phyloP scores from a whole-genome alignment of 2,329 filamentous ascomycete species.

The Aspergillus ibericus region DNA sequence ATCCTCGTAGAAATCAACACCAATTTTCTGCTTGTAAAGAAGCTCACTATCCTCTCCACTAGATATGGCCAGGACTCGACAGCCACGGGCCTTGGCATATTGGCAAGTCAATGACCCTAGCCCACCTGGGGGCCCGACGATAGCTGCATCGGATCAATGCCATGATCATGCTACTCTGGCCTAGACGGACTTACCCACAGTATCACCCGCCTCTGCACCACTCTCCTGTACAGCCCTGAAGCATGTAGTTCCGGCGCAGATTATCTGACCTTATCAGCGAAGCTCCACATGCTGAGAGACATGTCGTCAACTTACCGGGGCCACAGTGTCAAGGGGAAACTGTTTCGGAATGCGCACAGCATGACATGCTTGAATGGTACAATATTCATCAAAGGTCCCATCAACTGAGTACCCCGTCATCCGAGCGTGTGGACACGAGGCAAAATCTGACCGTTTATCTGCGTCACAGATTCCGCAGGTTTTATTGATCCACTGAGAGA shows the following conservation, averaged over 20 bases:
- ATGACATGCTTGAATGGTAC: neutral
- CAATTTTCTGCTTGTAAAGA: neutral
- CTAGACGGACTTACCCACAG: neutral
- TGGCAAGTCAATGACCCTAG: conserved; percentile 3
- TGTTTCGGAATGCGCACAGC: conserved; percentile 1
- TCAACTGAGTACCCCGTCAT: conserved; percentile 2
- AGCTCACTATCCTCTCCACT: neutral
- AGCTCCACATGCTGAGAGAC: too few relatives aligned
- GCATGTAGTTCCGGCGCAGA: conserved; percentile 1
- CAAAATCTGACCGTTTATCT: neutral
- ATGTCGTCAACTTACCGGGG: neutral
- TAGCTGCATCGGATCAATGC: neutral
- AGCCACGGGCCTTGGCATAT: conserved; percentile 6
- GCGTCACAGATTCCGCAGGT: conserved; percentile 3
- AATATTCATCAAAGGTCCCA: neutral
- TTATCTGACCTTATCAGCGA: neutral
- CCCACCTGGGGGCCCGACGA: neutral
- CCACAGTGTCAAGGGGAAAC: conserved; percentile 1
- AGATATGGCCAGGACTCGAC: conserved; percentile 1
- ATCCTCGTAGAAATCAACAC: conserved; percentile 1
- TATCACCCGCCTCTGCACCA: neutral
- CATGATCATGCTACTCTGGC: neutral
- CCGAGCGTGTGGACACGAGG: neutral
- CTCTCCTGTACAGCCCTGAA: conserved; percentile 6
- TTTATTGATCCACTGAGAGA: neutral